Percentiles rank a stretch among this genome's conserved stretches.
phyloP scores from a whole-genome alignment of 176 grass and related monocot genomes.

The Oryza australiensis region DNA sequence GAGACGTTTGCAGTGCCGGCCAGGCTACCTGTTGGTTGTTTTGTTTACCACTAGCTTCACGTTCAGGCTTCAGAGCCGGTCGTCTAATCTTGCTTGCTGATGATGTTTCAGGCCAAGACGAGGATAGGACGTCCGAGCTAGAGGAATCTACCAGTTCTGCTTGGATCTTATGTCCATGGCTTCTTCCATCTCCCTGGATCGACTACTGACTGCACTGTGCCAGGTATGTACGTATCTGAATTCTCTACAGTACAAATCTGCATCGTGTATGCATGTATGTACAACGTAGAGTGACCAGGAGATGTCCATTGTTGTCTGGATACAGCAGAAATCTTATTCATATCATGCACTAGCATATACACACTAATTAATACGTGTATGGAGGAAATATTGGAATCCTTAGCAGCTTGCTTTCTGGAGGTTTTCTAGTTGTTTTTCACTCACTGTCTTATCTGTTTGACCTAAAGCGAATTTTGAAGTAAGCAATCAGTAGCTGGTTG shows the following conservation, averaged over 20 bases:
- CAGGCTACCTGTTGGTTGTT: conserved; percentile 12
- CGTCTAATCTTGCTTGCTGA: not conserved
- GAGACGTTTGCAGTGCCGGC: conserved; percentile 39
- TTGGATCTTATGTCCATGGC: conserved; percentile 39
- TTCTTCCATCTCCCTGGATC: conserved; percentile 20
- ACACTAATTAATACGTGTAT: not conserved
- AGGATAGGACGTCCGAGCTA: not conserved
- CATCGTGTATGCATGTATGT: not conserved
- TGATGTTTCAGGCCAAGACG: conserved; percentile 26
- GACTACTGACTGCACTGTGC: conserved; percentile 17
- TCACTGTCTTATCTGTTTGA: not conserved
- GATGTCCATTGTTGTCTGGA: conserved; percentile 3
- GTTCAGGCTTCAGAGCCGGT: conserved; percentile 35
- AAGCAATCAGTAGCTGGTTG: conserved; percentile 9
- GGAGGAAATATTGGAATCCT: not conserved
- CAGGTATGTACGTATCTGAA: conserved; percentile 24
- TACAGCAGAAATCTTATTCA: conserved; percentile 24
- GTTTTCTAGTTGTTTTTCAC: not conserved
- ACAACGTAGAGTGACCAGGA: conserved; percentile 18
- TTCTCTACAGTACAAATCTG: not conserved
- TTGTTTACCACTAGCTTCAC: conserved; percentile 44
- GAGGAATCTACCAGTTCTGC: conserved; percentile 45
- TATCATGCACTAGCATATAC: conserved; percentile 8
- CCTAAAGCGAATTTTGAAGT: not conserved
- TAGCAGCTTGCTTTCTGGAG: not conserved